Evolutionary conservation across 345 rosid genomes (phyloP).

Genomic region (Moricandia arvensis): DNA sequence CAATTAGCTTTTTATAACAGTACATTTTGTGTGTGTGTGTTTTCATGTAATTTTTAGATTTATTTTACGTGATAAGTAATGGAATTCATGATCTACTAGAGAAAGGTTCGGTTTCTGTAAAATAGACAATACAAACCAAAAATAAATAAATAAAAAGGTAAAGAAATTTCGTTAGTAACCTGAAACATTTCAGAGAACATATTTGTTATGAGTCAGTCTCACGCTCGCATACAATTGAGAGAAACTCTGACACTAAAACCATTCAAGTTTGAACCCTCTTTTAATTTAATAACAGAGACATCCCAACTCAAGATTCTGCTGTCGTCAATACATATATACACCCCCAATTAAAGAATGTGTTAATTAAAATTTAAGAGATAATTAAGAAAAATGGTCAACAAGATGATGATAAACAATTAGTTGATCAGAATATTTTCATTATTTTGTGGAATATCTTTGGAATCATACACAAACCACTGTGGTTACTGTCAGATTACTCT

Average conservation of each 20-base stretch:
- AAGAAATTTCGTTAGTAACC: conserved; percentile 11
- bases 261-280: background rate
- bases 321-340: background rate
- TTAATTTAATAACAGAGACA: background rate
- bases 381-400: background rate
- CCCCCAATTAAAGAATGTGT: background rate
- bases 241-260: background rate
- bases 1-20: background rate
- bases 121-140: background rate
- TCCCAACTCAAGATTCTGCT: background rate
- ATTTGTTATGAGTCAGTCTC: conserved; percentile 1
- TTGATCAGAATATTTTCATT: background rate
- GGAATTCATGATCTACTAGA: background rate
- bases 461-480: background rate
- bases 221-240: conserved; percentile 6
- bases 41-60: background rate
- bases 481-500: conserved; percentile 1
- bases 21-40: background rate
- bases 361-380: background rate
- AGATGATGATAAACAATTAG: background rate
- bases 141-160: background rate
- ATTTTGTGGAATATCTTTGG: background rate
- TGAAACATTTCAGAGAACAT: conserved; percentile 14
- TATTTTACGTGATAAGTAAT: background rate
- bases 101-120: background rate